Evolutionary conservation across 345 rosid species (phyloP), one percentile per base, ranked within the genome.

Genomic region (Hibiscus mutabilis): DNA sequence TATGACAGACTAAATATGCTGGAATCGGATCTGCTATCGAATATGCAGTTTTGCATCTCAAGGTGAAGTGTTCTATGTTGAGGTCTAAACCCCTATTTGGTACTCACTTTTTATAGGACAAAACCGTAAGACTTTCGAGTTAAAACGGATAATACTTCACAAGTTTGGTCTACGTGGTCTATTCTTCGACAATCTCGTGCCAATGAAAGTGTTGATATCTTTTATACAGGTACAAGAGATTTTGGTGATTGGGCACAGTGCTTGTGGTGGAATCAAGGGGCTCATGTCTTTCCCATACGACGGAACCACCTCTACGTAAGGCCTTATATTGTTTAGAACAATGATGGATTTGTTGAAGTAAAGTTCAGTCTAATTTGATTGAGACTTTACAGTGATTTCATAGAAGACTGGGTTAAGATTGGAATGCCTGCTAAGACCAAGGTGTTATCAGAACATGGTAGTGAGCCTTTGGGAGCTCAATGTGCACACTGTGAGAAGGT

Each of bases 261-360:
- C 81, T 74, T 94, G 98, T 67, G 98, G 99, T 75, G 99, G 98
- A 22, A 94, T 94, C 73, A 91, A 94, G 81, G 99, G 97, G 13
- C 93, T 94, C 53, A 90, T 94, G 99, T 82, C 96, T 42, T 85
- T 90, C 87, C 79, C 91, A n/a, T 82, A 51, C 24, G 96, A 94
- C 35, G 96, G 96, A 70, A 75, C 69, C 53, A 79, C 69, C 76
- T 83, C 97, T 31, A 93, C 98, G 98, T 93, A 83, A 24, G 75
- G 35, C 40, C 33, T 55, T 18, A n/a, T 3, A 3, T 55, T 55
- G 25, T 55, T 9, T 55, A 21, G 12, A 55, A 55, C 11, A 55
- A 19, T 3, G 25, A 55, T 55, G 25, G 29, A 21, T 19, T 8
- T 9, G 10, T 19, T 55, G 60, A 19, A n/a, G 25, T 19, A 55